These are phyloP conservation scores for Podaxis sp. DNA, from an alignment of 768 basidiomycete genomes.

Conservation along the genomic window DNA sequence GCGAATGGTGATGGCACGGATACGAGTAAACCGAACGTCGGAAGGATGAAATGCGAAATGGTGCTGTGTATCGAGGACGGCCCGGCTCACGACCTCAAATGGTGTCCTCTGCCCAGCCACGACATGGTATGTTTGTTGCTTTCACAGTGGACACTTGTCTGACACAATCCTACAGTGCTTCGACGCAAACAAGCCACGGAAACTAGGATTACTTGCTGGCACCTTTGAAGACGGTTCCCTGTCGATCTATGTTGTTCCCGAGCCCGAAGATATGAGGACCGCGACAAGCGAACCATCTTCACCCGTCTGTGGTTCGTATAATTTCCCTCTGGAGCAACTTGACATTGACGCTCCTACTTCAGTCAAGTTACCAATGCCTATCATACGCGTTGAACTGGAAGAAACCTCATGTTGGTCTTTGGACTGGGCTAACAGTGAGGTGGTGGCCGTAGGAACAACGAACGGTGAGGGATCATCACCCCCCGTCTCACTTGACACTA, in stretches of 20 bases:
- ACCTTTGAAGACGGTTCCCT: slow-evolving; percentile 88
- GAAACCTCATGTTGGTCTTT: slow-evolving; percentile 77
- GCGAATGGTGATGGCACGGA: slow-evolving; percentile 11
- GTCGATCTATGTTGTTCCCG: slow-evolving; percentile 76
- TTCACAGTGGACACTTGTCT: background rate
- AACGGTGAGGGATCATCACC: slow-evolving; percentile 58
- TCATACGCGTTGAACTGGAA: slow-evolving; percentile 71
- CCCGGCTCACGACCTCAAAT: slow-evolving; percentile 78
- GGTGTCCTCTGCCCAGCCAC: slow-evolving; percentile 90
- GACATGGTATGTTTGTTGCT: slow-evolving; percentile 40
- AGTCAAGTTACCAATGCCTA: slow-evolving; percentile 65
- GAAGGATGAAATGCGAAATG: slow-evolving; percentile 75
- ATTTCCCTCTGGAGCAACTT: background rate
- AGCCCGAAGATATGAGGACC: slow-evolving; percentile 55
- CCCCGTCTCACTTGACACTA: background rate
- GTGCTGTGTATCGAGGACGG: slow-evolving; percentile 84
- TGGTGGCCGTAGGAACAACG: slow-evolving; percentile 80
- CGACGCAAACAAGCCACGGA: slow-evolving; percentile 36
- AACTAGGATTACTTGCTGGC: slow-evolving; percentile 82
- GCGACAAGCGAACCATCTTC: slow-evolving; percentile 24
- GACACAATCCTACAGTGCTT: background rate
- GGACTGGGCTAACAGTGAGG: slow-evolving; percentile 88
- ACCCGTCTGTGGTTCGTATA: slow-evolving; percentile 53
- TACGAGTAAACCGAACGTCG: slow-evolving; percentile 22
- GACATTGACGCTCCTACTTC: background rate